These are phyloP conservation scores for Butyriboletus appendiculatus DNA, from an alignment of 1,284 basidiomycete genomes.

Conservation along the genomic window DNA sequence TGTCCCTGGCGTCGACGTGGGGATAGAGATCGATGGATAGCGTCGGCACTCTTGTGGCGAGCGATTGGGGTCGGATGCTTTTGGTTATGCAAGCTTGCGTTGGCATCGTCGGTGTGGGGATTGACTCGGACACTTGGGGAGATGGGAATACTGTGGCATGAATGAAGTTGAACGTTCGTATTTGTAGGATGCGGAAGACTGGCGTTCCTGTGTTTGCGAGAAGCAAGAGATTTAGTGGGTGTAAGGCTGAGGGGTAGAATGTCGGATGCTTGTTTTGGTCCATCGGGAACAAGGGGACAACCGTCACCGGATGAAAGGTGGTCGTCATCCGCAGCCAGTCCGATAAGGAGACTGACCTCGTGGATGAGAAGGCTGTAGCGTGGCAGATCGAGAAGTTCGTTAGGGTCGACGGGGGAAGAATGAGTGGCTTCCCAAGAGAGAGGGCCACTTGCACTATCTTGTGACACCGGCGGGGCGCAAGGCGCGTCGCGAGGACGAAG, in stretches of 20 bases:
- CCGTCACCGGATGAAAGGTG: not conserved
- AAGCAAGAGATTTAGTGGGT: slow-evolving; percentile 24
- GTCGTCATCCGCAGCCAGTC: slow-evolving; percentile 27
- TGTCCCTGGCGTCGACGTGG: slow-evolving; percentile 30
- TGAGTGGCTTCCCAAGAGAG: slow-evolving; percentile 18
- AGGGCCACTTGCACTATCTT: slow-evolving; percentile 1
- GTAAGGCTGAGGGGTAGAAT: slow-evolving; percentile 21
- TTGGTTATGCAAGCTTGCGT: not conserved
- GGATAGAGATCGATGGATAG: slow-evolving; percentile 10
- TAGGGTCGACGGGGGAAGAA: slow-evolving; percentile 1
- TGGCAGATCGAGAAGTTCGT: slow-evolving; percentile 6
- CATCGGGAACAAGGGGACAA: not conserved
- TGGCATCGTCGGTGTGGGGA: not conserved
- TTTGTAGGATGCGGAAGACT: not conserved
- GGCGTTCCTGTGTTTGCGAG: slow-evolving; percentile 10
- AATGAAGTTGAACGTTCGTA: not conserved
- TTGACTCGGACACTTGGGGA: not conserved
- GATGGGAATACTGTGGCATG: not conserved
- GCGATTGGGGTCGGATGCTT: slow-evolving; percentile 4
- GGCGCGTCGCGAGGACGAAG: not conserved
- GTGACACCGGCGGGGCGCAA: not conserved
- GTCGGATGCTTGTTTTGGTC: slow-evolving; percentile 10
- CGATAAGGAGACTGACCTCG: slow-evolving; percentile 36
- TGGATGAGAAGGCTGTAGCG: slow-evolving; percentile 33
- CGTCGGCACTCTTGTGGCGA: slow-evolving; percentile 10